Evolutionary conservation across 2,329 filamentous ascomycete genomes (phyloP).

Genomic region (Ustulina deusta): DNA sequence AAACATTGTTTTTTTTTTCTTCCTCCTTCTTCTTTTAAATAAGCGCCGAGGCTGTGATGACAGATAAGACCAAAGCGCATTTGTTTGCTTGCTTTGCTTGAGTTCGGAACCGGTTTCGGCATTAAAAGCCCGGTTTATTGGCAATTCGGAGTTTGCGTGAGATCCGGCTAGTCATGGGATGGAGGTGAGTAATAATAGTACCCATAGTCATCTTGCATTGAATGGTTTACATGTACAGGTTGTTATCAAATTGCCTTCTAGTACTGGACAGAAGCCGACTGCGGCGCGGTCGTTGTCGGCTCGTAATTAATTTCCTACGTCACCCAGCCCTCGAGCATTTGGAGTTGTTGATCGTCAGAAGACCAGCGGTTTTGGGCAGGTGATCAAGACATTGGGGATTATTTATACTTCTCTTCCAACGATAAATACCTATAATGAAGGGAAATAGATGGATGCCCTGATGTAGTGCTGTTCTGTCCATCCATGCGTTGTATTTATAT

Average conservation of each 20-base stretch:
- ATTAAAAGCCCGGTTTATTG: neutral
- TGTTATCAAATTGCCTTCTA: neutral
- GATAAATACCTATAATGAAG: neutral
- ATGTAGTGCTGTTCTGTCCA: neutral
- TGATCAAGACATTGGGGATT: neutral
- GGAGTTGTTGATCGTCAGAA: neutral
- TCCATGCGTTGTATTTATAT: neutral
- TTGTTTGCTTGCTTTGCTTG: neutral
- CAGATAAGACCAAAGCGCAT: neutral
- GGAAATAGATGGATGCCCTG: neutral
- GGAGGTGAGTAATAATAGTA: conserved; percentile 4
- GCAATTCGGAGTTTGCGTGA: conserved; percentile 2
- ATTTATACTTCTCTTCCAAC: no score
- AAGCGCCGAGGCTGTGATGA: conserved; percentile 3
- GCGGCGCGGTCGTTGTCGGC: neutral
- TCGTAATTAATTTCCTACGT: neutral
- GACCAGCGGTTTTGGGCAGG: neutral
- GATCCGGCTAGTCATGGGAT: conserved; percentile 18
- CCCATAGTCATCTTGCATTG: conserved; percentile 5
- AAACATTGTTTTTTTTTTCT: neutral
- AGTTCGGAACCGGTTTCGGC: conserved; percentile 1
- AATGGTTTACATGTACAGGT: neutral
- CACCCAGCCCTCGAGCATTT: neutral
- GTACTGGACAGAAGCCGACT: neutral
- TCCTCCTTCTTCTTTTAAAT: neutral